Percentiles rank a stretch among this genome's conserved stretches.
These are phyloP conservation scores for Mrakia hoshinonis DNA, from an alignment of 768 basidiomycete species.

Conservation along the genomic window DNA sequence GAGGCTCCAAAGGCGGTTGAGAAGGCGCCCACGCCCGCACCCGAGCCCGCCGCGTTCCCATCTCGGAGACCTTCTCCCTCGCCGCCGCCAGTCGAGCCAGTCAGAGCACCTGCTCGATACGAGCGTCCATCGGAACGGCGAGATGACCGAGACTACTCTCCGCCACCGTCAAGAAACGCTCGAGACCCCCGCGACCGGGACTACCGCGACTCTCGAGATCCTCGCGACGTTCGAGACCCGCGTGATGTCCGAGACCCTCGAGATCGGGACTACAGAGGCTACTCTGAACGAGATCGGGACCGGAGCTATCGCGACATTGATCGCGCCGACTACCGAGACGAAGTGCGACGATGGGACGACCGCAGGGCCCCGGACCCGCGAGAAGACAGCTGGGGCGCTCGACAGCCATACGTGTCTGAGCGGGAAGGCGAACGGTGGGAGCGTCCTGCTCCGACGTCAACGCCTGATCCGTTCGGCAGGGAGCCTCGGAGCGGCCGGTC, in stretches of 20 bases:
- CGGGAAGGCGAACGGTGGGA: neutral
- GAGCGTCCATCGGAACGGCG: neutral
- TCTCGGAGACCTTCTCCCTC: neutral
- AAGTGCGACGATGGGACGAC: neutral
- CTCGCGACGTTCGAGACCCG: neutral
- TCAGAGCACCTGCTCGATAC: neutral
- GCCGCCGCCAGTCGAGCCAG: neutral
- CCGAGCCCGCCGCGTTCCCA: neutral
- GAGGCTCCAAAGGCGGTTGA: neutral
- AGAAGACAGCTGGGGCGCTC: neutral
- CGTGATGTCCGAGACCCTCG: neutral
- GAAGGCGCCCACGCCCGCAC: neutral
- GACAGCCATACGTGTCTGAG: neutral
- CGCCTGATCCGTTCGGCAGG: constrained; percentile 4
- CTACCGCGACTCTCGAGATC: neutral
- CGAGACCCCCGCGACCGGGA: neutral
- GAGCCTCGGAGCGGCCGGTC: neutral
- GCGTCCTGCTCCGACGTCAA: neutral
- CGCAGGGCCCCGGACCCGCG: neutral
- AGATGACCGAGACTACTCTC: too few relatives aligned
- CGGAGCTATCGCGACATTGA: too few relatives aligned
- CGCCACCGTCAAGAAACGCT: too few relatives aligned
- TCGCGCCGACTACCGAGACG: neutral
- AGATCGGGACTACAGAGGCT: neutral
- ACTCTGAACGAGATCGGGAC: neutral